Conservation (phyloP, 2,329 filamentous ascomycete species). For the Ceratocystis albifundus region DNA sequence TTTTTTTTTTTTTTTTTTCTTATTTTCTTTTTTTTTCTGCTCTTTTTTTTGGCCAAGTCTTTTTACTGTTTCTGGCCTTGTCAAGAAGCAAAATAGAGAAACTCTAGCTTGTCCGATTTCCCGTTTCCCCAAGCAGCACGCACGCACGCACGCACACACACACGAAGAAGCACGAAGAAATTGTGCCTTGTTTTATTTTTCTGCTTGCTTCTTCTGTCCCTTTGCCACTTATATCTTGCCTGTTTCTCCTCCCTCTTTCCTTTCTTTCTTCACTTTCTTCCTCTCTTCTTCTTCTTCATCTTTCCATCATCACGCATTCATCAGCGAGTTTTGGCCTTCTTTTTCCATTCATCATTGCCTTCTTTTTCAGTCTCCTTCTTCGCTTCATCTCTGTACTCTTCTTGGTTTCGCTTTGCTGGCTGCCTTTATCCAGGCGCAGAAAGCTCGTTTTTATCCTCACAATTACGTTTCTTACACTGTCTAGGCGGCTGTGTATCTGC, state of each 20-base stretch:
- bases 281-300: background rate
- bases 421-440: constrained; percentile 23
- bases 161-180: background rate
- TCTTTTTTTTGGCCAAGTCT: constrained; percentile 3
- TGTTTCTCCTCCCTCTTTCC: background rate
- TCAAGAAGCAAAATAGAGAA: background rate
- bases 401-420: constrained; percentile 28
- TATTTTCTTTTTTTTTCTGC: background rate
- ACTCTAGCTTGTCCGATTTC: constrained; percentile 1
- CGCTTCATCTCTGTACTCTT: constrained; percentile 29
- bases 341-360: too few species aligned
- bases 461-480: background rate
- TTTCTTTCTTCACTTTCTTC: background rate
- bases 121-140: background rate
- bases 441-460: background rate
- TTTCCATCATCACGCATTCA: constrained; percentile 1
- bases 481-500: background rate
- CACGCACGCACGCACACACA: too few species aligned
- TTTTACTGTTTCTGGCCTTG: background rate
- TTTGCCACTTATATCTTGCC: constrained; percentile 4
- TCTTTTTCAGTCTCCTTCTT: background rate
- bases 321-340: constrained; percentile 2
- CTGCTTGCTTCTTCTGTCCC: background rate
- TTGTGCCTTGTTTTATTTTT: background rate
- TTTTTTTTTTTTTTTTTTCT: background rate